These are phyloP conservation scores for Tolypocladium cylindrosporum DNA, from an alignment of 2,329 filamentous ascomycete genomes.

Conservation along the genomic window DNA sequence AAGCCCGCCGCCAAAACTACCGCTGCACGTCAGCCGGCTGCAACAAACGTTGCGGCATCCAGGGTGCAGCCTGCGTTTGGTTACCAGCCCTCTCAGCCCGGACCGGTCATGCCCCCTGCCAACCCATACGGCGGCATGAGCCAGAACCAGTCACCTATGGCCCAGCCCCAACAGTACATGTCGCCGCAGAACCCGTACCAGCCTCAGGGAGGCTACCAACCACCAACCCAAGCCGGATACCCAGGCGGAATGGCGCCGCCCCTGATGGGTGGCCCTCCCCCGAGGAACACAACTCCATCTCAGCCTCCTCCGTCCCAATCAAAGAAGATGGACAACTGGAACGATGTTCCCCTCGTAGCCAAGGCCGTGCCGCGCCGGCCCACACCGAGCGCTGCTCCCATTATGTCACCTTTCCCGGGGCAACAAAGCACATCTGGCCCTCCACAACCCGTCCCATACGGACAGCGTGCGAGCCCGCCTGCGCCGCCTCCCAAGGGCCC, in stretches of 20 bases:
- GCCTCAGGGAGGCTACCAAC: conserved; percentile 37
- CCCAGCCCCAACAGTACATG: conserved; percentile 24
- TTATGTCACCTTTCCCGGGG: conserved; percentile 67
- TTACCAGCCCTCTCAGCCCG: conserved; percentile 38
- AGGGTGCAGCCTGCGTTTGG: conserved; percentile 30
- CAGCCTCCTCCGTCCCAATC: conserved; percentile 58
- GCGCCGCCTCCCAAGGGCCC: conserved; percentile 78
- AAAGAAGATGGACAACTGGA: conserved; percentile 76
- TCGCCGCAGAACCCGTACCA: conserved; percentile 27
- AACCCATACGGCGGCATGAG: conserved; percentile 16
- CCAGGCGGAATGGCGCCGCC: conserved; percentile 21
- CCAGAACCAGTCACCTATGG: conserved; percentile 13
- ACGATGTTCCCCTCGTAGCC: conserved; percentile 81
- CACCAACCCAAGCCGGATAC: conserved; percentile 32
- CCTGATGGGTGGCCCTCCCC: conserved; percentile 26
- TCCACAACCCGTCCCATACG: conserved; percentile 48
- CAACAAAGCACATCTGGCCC: conserved; percentile 49
- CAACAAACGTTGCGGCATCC: conserved; percentile 20
- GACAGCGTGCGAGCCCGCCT: conserved; percentile 58
- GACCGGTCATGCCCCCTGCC: conserved; percentile 12
- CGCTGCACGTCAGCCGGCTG: conserved; percentile 17
- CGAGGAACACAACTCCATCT: conserved; percentile 56
- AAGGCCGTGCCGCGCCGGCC: conserved; percentile 63
- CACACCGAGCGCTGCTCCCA: conserved; percentile 61
- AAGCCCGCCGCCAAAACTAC: conserved; percentile 19